phyloP scores from a whole-genome alignment of 257 asterid species.

The Lycium ferocissimum region DNA sequence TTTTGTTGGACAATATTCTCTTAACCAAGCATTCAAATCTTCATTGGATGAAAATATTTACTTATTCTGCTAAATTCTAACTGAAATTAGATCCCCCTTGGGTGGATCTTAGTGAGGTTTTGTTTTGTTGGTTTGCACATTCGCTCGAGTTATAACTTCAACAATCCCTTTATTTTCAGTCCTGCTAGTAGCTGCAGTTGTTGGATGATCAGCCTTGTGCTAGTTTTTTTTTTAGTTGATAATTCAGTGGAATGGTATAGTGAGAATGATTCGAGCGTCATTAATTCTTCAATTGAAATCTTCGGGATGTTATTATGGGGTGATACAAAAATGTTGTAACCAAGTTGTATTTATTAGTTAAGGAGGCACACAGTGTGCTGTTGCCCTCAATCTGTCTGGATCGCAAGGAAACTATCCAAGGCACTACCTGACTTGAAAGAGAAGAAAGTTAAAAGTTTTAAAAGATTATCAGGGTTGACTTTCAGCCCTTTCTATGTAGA shows the following conservation, averaged over 20 bases:
- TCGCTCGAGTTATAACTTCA: not conserved
- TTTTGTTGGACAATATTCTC: constrained; percentile 15
- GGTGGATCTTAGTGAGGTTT: not conserved
- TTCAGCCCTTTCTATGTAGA: not conserved
- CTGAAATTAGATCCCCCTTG: constrained; percentile 7
- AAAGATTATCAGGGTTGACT: constrained; percentile 22
- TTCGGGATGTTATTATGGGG: constrained; percentile 1
- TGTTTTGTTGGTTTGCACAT: constrained; percentile 1
- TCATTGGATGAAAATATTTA: constrained; percentile 15
- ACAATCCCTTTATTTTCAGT: not conserved
- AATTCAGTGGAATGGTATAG: not conserved
- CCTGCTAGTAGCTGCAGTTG: constrained; percentile 4
- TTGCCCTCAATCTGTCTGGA: constrained; percentile 2
- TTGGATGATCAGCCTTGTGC: constrained; percentile 8
- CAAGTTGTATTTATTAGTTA: not conserved
- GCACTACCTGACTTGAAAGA: constrained; percentile 18
- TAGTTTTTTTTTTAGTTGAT: constrained; percentile 8
- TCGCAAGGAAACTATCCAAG: not conserved
- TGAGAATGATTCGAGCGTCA: constrained; percentile 7
- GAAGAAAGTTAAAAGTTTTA: not conserved
- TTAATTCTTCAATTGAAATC: not conserved
- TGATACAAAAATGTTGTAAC: not conserved
- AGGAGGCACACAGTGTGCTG: not conserved
- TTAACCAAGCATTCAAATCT: constrained; percentile 4
- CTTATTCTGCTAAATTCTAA: constrained; percentile 6